A percentile compares a stretch with the other conserved stretches of the same genome.
These are phyloP conservation scores for Handroanthus guayacan DNA, from an alignment of 257 asterid genomes.

Conservation along the genomic window DNA sequence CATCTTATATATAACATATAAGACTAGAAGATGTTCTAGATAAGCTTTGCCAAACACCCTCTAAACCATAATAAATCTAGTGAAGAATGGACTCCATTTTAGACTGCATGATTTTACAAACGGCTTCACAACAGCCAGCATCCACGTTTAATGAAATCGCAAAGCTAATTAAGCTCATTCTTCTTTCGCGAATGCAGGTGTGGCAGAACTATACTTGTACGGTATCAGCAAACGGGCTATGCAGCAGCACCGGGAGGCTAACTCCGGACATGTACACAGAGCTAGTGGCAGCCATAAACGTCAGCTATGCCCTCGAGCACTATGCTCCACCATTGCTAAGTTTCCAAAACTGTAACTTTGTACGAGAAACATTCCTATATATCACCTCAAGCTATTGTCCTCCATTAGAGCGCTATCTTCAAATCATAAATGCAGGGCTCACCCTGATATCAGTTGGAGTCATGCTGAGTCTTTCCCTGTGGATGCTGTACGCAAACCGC, in stretches of 20 bases:
- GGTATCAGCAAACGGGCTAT: slow-evolving; percentile 27
- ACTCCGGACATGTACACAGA: slow-evolving; percentile 40
- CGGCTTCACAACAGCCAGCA: too few relatives aligned
- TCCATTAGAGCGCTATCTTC: slow-evolving; percentile 68
- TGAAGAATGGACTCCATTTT: too few relatives aligned
- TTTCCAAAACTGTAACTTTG: slow-evolving; percentile 90
- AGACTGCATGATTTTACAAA: too few relatives aligned
- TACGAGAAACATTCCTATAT: slow-evolving; percentile 77
- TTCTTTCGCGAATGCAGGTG: slow-evolving; percentile 21
- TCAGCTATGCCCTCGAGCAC: slow-evolving; percentile 85
- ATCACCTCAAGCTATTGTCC: slow-evolving; percentile 76
- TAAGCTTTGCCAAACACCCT: too few relatives aligned
- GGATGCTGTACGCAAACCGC: slow-evolving; percentile 97
- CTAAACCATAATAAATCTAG: too few relatives aligned
- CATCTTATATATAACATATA: too few relatives aligned
- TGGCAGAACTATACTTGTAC: slow-evolving; percentile 38
- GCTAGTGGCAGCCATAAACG: slow-evolving; percentile 64
- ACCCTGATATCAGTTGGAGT: slow-evolving; percentile 86
- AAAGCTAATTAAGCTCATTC: background rate
- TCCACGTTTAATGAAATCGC: too few relatives aligned
- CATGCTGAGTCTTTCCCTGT: slow-evolving; percentile 87
- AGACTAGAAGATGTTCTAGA: too few relatives aligned
- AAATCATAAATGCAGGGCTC: slow-evolving; percentile 69
- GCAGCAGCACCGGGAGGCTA: slow-evolving; percentile 37
- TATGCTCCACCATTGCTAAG: slow-evolving; percentile 75